Evolutionary conservation across 495 filamentous ascomycete species (phyloP), one percentile per base, ranked within the genome.

Genomic region (Pyrenula aspistea): DNA sequence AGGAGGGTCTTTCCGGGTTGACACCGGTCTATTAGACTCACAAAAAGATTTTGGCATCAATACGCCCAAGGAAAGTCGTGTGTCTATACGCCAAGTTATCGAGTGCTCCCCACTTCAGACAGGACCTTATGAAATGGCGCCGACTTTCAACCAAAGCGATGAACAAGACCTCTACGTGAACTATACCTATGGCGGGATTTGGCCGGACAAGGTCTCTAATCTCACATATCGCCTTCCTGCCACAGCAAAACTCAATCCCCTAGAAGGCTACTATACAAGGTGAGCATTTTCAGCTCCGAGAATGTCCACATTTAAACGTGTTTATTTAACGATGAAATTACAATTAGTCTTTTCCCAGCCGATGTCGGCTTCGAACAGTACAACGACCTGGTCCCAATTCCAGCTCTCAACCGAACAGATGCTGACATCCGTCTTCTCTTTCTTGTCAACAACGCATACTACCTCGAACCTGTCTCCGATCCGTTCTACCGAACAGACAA

Each of bases 11-110:
- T 42, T 42, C 31, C 4, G 31, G 31, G 8, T 42, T 8, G 31
- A 42, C 15, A 42, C 31, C 31, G 31, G 31, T 42, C 31, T 42
- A 4, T 54, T 71, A 25, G 68, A 70, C 49, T 67, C 68, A 21
- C 68, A 69, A 24, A 15, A 49, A 3, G 61, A 59, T 10, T 55
- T 71, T 31, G 68, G 68, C 2, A 59, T 71, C 23, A 69, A 71
- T 51, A 60, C 65, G 23, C 53, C 54, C 10, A 24, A 25, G 10
- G 51, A 51, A 10, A 62, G 69, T 12, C 58, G 31, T 42, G 8
- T 42, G 15, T 42, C 4, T 42, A 15, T 42, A 15, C 31, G 31
- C 15, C 8, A 42, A 15, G 31, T 42, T 42, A 8, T 4, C 8
- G 31, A 42, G 15, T 42, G 31, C 31, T 42, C 31, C 8, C 31